Percentiles rank a stretch among this genome's conserved stretches.
phyloP scores from a whole-genome alignment of 192 early-diverging fungal genomes.

The Rhizoclosmatium globosum region DNA sequence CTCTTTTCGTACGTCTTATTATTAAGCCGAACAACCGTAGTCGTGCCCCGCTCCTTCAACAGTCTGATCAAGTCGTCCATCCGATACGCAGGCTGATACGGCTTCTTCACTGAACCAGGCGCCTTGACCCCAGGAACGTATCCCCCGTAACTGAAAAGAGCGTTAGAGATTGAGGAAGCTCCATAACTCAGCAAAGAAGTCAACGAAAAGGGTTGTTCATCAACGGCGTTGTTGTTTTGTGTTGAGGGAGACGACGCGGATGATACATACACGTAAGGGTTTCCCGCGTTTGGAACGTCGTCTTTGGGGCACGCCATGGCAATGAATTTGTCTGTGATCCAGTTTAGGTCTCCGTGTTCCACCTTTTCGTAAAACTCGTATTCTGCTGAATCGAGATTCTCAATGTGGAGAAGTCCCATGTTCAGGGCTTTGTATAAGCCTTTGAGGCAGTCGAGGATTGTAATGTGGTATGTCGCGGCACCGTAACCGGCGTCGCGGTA shows the following conservation, averaged over 20 bases:
- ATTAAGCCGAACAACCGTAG: slow-evolving; percentile 70
- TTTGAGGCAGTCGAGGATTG: slow-evolving; percentile 71
- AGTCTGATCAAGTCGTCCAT: slow-evolving; percentile 64
- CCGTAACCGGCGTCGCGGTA: slow-evolving; percentile 80
- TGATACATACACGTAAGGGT: neutral
- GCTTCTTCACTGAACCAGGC: slow-evolving; percentile 21
- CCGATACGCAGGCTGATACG: slow-evolving; percentile 51
- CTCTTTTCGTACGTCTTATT: slow-evolving; percentile 69
- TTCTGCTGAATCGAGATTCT: slow-evolving; percentile 67
- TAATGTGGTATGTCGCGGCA: slow-evolving; percentile 70
- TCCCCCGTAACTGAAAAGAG: neutral
- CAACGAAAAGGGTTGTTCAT: neutral
- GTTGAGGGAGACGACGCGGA: slow-evolving; percentile 6
- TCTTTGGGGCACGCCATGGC: slow-evolving; percentile 74
- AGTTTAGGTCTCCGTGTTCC: slow-evolving; percentile 78
- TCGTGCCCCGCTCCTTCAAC: slow-evolving; percentile 55
- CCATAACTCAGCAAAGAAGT: neutral
- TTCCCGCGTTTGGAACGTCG: slow-evolving; percentile 31
- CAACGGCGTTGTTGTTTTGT: neutral
- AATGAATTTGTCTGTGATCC: slow-evolving; percentile 77
- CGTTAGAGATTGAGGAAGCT: neutral
- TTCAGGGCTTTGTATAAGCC: slow-evolving; percentile 68
- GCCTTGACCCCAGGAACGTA: neutral
- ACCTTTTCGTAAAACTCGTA: slow-evolving; percentile 79
- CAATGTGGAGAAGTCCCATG: slow-evolving; percentile 66